Evolutionary conservation across 768 basidiomycete genomes (phyloP).

Genomic region (Mycena venus): DNA sequence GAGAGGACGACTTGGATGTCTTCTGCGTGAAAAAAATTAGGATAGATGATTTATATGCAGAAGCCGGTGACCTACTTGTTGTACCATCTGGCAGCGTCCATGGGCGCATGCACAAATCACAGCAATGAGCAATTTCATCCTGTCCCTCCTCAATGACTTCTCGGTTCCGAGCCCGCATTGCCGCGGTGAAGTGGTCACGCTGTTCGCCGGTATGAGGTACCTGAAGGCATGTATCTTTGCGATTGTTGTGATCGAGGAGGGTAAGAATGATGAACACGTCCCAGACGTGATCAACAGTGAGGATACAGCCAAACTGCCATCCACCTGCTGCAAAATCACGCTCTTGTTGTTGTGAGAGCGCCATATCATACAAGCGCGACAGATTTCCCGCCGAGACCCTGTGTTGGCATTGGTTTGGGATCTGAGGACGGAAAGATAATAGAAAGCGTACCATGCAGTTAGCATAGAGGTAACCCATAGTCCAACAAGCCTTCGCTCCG

Average conservation of each 20-base stretch:
- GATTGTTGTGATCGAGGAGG: slow-evolving; percentile 37
- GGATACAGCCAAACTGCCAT: slow-evolving; percentile 35
- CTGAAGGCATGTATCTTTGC: slow-evolving; percentile 15
- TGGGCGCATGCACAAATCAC: slow-evolving; percentile 23
- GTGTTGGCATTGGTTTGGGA: no score
- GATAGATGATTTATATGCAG: not conserved
- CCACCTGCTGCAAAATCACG: slow-evolving; percentile 9
- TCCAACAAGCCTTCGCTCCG: slow-evolving; percentile 31
- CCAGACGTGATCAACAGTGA: not conserved
- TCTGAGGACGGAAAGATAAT: no score
- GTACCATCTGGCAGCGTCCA: not conserved
- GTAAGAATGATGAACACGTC: slow-evolving; percentile 30
- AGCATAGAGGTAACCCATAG: slow-evolving; percentile 37
- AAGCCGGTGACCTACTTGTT: no score
- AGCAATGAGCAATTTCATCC: slow-evolving; percentile 42
- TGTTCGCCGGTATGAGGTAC: slow-evolving; percentile 44
- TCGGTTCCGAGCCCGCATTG: slow-evolving; percentile 41
- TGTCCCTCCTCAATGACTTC: slow-evolving; percentile 41
- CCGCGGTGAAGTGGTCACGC: slow-evolving; percentile 38
- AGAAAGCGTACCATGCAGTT: slow-evolving; percentile 34
- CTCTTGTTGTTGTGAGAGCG: slow-evolving; percentile 14
- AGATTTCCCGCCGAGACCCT: slow-evolving; percentile 36
- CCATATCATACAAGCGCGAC: slow-evolving; percentile 33
- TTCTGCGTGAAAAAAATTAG: not conserved
- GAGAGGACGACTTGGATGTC: slow-evolving; percentile 26